Evolutionary conservation across 176 grass and related monocot genomes (phyloP).

Genomic region (Poa pratensis): DNA sequence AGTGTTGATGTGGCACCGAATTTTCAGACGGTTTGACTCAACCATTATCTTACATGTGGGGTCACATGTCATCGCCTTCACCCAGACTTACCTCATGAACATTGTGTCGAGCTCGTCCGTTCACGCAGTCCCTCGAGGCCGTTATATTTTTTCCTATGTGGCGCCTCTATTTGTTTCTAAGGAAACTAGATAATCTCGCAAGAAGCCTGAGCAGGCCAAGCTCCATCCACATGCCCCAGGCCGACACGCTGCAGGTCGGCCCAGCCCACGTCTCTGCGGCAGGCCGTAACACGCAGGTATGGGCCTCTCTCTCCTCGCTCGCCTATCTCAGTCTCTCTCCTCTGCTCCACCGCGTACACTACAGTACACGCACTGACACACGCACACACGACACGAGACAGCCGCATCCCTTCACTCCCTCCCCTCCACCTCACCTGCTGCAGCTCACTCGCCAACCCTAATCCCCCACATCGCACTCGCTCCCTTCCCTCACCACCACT

Average conservation of each 20-base stretch:
- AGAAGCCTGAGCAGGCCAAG: no score
- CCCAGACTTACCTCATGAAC: no score
- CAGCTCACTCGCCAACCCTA: constrained; percentile 37
- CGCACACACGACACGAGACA: constrained; percentile 10
- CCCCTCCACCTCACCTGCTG: not conserved
- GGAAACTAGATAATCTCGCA: no score
- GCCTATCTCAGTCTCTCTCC: not conserved
- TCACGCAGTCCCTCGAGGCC: no score
- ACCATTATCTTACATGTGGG: no score
- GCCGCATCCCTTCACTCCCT: constrained; percentile 25
- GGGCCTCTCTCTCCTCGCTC: not conserved
- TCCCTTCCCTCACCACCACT: not conserved
- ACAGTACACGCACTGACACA: constrained; percentile 1
- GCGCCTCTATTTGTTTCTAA: no score
- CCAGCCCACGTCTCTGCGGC: not conserved
- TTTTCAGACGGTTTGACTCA: no score
- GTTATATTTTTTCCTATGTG: no score
- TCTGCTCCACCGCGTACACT: not conserved
- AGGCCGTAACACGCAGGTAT: not conserved
- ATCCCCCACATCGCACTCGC: not conserved
- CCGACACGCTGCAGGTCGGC: not conserved
- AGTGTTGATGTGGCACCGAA: no score
- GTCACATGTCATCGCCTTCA: no score
- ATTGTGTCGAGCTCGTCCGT: no score
- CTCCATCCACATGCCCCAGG: no score